Evolutionary conservation across 164 flowering plant genomes (phyloP), one percentile per base, ranked within the genome.

Genomic region (Taxillus chinensis): DNA sequence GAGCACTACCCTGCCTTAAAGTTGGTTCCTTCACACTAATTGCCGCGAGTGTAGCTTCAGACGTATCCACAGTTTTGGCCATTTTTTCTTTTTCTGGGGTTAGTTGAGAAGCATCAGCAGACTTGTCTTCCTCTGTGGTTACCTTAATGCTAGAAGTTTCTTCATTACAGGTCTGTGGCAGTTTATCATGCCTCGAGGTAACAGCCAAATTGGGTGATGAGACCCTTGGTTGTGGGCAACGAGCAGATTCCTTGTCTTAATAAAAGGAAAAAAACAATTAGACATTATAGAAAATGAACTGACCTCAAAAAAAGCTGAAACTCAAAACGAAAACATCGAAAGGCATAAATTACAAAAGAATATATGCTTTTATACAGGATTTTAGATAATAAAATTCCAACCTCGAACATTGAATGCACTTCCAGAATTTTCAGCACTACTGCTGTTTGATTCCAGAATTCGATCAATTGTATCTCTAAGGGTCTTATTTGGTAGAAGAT

Each of bases 401-500:
- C 95, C 96, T 82, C 85, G 98, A 54, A 80, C 83, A 65, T 87
- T 90, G 63, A 71, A 64, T 42, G 76, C 71, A 77, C 96, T 85
- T 46, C 96, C 92, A 63, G 76, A 85, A 81, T 86, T 87, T 54
- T 88, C 96, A 48, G 82, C 83, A 76, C 98, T 91, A 60, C 90
- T 85, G 58, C 79, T 89, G 63, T 86, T 89, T 63, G 95, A 79
- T 74, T 95, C 98, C 68, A 89, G 64, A 57, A 89, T 82, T 9
- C 96, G 86, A 52, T 76, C 83, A 52, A 91, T 91, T 4, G 98
- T 82, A 64, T 89, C 95, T 72, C 99, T 77, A 48, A 91, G 75
- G 13, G 96, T 86, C 81, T 83, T 86, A 66, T 95, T 95, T 14
- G 99, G 99, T 57, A 95, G 64, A 63, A 95, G 93, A 76, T 95